Evolutionary conservation across 441 rosid genomes (phyloP).

Genomic region (Monsonia emarginata): DNA sequence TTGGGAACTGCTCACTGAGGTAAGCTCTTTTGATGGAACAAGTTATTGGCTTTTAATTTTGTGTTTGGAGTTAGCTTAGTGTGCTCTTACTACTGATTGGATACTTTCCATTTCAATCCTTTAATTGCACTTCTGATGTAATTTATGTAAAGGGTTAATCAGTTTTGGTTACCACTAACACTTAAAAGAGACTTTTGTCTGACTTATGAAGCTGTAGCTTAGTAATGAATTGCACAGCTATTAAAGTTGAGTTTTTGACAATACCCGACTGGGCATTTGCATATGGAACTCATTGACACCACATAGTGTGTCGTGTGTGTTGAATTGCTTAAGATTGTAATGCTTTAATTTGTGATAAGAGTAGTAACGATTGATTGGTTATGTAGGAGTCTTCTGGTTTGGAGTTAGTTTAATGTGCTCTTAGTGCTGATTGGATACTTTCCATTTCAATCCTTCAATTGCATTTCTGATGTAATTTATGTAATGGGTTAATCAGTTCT

Average conservation of each 20-base stretch:
- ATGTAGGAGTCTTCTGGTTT: background rate
- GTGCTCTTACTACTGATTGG: background rate
- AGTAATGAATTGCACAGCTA: background rate
- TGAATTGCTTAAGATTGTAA: no score
- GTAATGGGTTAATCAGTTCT: background rate
- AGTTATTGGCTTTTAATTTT: background rate
- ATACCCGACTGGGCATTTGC: background rate
- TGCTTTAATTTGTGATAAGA: no score
- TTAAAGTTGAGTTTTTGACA: background rate
- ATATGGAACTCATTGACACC: background rate
- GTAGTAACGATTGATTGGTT: no score
- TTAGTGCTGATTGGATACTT: background rate
- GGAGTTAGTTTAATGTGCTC: background rate
- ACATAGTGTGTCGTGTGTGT: background rate
- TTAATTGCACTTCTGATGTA: background rate
- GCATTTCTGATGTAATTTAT: background rate
- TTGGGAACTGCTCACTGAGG: slow-evolving; percentile 88
- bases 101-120: background rate
- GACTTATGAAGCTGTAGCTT: background rate
- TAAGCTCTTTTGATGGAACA: slow-evolving; percentile 4
- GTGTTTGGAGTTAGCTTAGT: background rate
- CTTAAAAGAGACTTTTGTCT: background rate
- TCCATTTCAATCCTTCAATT: background rate
- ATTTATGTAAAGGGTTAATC: background rate
- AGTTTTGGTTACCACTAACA: background rate